phyloP scores from a whole-genome alignment of 345 rosid species.

The Arabidopsis thaliana region DNA sequence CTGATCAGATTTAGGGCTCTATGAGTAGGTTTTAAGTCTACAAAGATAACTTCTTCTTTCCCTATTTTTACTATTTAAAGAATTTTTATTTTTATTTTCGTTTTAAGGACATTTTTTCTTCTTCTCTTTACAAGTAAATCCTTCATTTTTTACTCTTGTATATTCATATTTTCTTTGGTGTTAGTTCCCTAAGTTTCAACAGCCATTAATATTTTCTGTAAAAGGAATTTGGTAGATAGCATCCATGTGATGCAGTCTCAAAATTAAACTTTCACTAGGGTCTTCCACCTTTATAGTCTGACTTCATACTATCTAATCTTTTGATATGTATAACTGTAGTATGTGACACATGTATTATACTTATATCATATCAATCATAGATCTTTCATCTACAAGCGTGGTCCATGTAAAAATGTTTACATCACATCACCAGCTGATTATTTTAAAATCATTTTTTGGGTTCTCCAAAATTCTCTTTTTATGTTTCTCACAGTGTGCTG shows the following conservation, averaged over 20 bases:
- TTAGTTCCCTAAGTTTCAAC: constrained; percentile 22
- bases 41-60: constrained; percentile 2
- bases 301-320: constrained; percentile 28
- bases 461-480: constrained; percentile 8
- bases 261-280: constrained; percentile 29
- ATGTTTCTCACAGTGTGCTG: constrained; percentile 21
- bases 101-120: neutral
- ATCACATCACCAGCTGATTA: constrained; percentile 41
- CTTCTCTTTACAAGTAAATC: neutral
- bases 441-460: constrained; percentile 7
- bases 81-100: neutral
- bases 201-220: constrained; percentile 31
- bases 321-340: constrained; percentile 28
- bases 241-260: constrained; percentile 39
- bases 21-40: constrained; percentile 39
- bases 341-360: constrained; percentile 34
- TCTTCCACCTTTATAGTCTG: constrained; percentile 38
- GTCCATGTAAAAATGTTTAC: constrained; percentile 47
- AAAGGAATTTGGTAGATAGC: constrained; percentile 37
- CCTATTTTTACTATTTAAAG: constrained; percentile 25
- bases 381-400: constrained; percentile 43
- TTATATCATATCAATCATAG: constrained; percentile 45
- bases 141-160: constrained; percentile 1
- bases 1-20: constrained; percentile 46
- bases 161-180: neutral